Percentiles rank a stretch among this genome's conserved stretches.
phyloP scores from a whole-genome alignment of 2,329 filamentous ascomycete genomes.

The Fusarium napiforme region DNA sequence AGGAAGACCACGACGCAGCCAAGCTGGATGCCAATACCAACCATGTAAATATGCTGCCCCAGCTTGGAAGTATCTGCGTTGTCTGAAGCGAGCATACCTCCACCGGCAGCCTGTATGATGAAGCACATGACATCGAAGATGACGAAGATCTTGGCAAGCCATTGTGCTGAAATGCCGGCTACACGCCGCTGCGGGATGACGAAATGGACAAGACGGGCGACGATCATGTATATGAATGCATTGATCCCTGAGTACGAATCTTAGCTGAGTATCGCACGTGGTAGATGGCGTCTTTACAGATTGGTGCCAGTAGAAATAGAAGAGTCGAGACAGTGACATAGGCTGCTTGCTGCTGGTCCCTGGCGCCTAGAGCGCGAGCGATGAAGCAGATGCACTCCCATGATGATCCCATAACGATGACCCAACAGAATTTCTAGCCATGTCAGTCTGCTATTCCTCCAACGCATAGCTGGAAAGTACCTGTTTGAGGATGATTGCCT shows the following conservation, averaged over 20 bases:
- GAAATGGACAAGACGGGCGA: background rate
- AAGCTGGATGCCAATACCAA: background rate
- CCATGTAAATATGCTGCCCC: background rate
- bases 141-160: background rate
- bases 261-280: background rate
- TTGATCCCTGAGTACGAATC: background rate
- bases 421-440: background rate
- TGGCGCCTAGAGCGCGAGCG: background rate
- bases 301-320: background rate
- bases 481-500: background rate
- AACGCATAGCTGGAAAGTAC: background rate
- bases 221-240: background rate
- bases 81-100: background rate
- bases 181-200: background rate
- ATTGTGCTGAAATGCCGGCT: background rate
- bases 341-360: background rate
- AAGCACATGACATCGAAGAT: background rate
- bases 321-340: background rate
- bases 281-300: background rate
- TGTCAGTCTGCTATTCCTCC: background rate
- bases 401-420: background rate
- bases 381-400: background rate
- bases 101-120: background rate
- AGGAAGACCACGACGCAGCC: background rate
- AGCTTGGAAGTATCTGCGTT: background rate